Evolutionary conservation across 306 rosid species (phyloP).

Genomic region (Carpinus viminea): DNA sequence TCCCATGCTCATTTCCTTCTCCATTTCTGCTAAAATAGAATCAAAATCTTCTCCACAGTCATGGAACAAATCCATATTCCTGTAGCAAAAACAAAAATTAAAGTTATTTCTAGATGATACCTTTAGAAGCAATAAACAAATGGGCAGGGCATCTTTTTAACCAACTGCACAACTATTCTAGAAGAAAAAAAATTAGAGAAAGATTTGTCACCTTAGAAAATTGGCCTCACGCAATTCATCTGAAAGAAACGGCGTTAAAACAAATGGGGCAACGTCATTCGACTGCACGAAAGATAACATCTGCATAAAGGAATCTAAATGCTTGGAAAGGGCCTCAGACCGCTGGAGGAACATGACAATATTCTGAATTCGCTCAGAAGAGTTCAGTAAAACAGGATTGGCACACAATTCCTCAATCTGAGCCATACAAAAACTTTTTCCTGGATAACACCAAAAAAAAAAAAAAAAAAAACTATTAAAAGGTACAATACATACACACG

Average conservation of each 20-base stretch:
- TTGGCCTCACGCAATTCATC: constrained; percentile 71
- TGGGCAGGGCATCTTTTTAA: constrained; percentile 10
- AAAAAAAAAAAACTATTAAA: constrained; percentile 4
- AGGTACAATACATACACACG: background rate
- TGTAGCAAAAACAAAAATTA: constrained; percentile 26
- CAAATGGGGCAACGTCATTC: constrained; percentile 58
- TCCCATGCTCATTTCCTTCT: constrained; percentile 94
- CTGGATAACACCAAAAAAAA: constrained; percentile 41
- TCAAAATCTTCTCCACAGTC: constrained; percentile 72
- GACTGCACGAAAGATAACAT: constrained; percentile 76
- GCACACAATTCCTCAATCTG: constrained; percentile 75
- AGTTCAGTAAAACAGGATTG: constrained; percentile 56
- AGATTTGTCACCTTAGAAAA: constrained; percentile 58
- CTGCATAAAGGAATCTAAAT: constrained; percentile 95
- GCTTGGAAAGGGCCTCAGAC: constrained; percentile 83
- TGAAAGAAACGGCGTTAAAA: constrained; percentile 74
- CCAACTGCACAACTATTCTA: constrained; percentile 24
- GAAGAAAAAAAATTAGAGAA: constrained; percentile 25
- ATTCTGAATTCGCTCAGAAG: constrained; percentile 67
- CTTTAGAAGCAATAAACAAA: constrained; percentile 11
- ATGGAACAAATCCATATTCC: constrained; percentile 69
- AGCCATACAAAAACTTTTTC: constrained; percentile 82
- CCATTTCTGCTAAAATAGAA: constrained; percentile 94
- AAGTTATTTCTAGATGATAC: constrained; percentile 18
- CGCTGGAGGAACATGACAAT: constrained; percentile 77